phyloP scores from a whole-genome alignment of 306 rosid genomes.

The Begonia loranthoides region DNA sequence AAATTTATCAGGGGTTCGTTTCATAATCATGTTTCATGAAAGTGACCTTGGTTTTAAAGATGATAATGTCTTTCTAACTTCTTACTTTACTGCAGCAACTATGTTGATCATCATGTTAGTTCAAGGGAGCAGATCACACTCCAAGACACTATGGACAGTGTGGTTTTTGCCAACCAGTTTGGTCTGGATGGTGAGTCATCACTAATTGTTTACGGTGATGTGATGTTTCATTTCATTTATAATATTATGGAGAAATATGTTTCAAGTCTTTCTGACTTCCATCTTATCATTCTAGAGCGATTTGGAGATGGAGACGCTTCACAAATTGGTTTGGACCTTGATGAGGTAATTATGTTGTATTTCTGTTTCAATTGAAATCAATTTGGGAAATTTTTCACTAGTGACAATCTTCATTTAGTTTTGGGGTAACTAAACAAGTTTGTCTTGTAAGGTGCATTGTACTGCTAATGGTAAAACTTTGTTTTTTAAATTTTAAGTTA shows the following conservation, averaged over 20 bases:
- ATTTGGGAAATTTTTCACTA: too few relatives aligned
- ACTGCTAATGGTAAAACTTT: too few relatives aligned
- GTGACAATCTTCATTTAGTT: too few relatives aligned
- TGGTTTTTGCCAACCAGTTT: conserved; percentile 82
- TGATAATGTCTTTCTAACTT: conserved; percentile 8
- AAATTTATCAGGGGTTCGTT: conserved; percentile 78
- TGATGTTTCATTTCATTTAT: conserved; percentile 6
- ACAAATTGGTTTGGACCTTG: conserved; percentile 96
- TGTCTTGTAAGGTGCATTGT: too few relatives aligned
- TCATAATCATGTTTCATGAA: conserved; percentile 1
- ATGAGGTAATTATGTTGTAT: conserved; percentile 46
- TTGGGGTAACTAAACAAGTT: too few relatives aligned
- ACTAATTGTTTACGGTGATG: not conserved
- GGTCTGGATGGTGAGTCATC: conserved; percentile 82
- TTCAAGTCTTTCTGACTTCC: too few relatives aligned
- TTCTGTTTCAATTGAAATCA: too few relatives aligned
- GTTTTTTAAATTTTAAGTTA: too few relatives aligned
- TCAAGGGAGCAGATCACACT: conserved; percentile 92
- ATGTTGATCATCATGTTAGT: conserved; percentile 92
- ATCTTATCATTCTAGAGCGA: conserved; percentile 40
- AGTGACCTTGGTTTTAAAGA: not conserved
- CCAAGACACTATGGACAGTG: conserved; percentile 92
- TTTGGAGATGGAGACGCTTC: conserved; percentile 98
- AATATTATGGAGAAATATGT: not conserved
- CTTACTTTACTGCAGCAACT: conserved; percentile 60